Conservation (phyloP, 495 filamentous ascomycete genomes). For the Aspergillus cavernicola region DNA sequence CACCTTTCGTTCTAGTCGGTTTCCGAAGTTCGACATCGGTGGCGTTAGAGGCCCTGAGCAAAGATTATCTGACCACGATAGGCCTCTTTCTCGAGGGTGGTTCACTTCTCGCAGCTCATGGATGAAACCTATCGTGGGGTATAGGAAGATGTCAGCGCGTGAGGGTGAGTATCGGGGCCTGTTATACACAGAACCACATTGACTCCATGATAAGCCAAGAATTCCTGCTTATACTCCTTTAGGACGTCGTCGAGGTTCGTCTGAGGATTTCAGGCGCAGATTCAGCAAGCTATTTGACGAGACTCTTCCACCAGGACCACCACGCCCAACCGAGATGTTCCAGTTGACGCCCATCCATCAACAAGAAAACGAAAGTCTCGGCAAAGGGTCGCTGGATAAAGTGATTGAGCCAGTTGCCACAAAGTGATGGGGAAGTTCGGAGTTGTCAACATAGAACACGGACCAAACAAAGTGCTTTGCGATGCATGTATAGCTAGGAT, state of each 20-base stretch:
- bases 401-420: background rate
- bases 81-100: slow-evolving; percentile 9
- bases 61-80: background rate
- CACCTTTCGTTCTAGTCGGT: slow-evolving; percentile 1
- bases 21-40: slow-evolving; percentile 3
- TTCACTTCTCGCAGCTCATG: slow-evolving; percentile 17
- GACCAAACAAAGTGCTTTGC: background rate
- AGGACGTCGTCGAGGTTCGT: slow-evolving; percentile 34
- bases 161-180: slow-evolving; percentile 3
- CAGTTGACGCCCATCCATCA: slow-evolving; percentile 22
- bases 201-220: background rate
- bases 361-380: slow-evolving; percentile 17
- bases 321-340: slow-evolving; percentile 23
- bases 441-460: background rate
- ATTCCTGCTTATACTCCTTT: background rate
- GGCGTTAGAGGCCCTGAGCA: background rate
- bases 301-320: slow-evolving; percentile 26
- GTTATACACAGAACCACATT: background rate
- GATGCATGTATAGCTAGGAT: slow-evolving; percentile 10
- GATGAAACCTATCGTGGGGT: slow-evolving; percentile 17
- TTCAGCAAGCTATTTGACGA: slow-evolving; percentile 41
- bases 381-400: slow-evolving; percentile 12
- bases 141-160: slow-evolving; percentile 10
- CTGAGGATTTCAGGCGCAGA: slow-evolving; percentile 35
- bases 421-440: background rate